phyloP scores from a whole-genome alignment of 352 stramenopile genomes.

The Phytophthora fragariae region DNA sequence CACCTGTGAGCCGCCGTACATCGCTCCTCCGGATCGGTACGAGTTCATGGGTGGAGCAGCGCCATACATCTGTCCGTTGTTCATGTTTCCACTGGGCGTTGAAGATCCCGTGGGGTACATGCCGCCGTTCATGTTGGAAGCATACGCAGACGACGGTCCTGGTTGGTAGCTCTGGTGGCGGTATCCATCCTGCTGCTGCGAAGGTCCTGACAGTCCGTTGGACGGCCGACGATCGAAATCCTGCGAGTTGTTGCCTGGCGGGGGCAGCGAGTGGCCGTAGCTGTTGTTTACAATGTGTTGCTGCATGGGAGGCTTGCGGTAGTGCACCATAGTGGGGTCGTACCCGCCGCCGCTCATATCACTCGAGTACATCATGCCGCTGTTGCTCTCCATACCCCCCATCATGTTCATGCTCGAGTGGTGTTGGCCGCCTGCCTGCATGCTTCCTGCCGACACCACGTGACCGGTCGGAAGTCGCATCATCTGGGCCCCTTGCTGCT shows the following conservation, averaged over 20 bases:
- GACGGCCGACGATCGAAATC: conserved; percentile 55
- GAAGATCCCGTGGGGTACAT: conserved; percentile 52
- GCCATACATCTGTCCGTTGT: conserved; percentile 41
- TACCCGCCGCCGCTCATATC: conserved; percentile 58
- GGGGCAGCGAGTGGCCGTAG: conserved; percentile 55
- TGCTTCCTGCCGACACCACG: conserved; percentile 36
- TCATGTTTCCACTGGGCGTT: conserved; percentile 34
- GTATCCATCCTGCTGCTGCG: conserved; percentile 33
- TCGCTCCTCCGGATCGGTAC: conserved; percentile 40
- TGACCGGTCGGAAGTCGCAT: conserved; percentile 46
- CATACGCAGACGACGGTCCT: conserved; percentile 27
- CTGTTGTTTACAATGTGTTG: conserved; percentile 43
- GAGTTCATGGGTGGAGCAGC: conserved; percentile 40
- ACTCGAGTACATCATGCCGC: conserved; percentile 52
- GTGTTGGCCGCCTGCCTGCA: conserved; percentile 32
- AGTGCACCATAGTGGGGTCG: conserved; percentile 60
- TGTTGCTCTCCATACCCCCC: conserved; percentile 19
- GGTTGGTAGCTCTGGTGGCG: conserved; percentile 28
- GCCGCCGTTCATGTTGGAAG: conserved; percentile 47
- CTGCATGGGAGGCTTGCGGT: conserved; percentile 53
- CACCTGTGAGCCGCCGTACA: conserved; percentile 36
- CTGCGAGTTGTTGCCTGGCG: conserved; percentile 26
- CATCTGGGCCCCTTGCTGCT: conserved; percentile 45
- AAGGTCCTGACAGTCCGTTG: conserved; percentile 29
- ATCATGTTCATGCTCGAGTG: conserved; percentile 31